Evolutionary conservation across 257 asterid species (phyloP).

Genomic region (Cynanchum wilfordii): DNA sequence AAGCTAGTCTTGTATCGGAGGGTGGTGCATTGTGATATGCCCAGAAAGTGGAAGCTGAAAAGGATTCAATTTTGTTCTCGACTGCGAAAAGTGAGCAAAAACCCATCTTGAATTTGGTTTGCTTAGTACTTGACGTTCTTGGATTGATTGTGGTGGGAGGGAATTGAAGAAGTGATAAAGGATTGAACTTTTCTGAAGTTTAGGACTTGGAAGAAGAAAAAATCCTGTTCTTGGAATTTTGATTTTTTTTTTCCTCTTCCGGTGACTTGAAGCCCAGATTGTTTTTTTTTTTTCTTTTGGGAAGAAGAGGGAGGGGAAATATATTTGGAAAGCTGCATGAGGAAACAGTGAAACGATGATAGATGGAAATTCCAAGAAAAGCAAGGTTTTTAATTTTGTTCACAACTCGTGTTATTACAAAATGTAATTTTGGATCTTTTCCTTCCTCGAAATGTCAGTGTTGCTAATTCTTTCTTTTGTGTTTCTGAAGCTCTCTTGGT

Average conservation of each 20-base stretch:
- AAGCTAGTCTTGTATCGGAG: slow-evolving; percentile 24
- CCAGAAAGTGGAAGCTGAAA: slow-evolving; percentile 15
- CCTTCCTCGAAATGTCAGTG: slow-evolving; percentile 1
- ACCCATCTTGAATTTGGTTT: slow-evolving; percentile 35
- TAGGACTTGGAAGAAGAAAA: slow-evolving; percentile 13
- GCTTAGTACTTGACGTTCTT: slow-evolving; percentile 11
- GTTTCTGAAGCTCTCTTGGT: slow-evolving; percentile 85
- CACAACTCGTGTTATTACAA: slow-evolving; percentile 13
- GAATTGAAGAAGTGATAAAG: slow-evolving; percentile 19
- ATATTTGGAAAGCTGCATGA: slow-evolving; percentile 49
- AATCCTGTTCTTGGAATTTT: slow-evolving; percentile 2
- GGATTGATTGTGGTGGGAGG: neutral
- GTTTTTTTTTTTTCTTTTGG: slow-evolving; percentile 24
- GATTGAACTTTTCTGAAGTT: slow-evolving; percentile 21
- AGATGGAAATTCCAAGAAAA: slow-evolving; percentile 74
- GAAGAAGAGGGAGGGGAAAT: slow-evolving; percentile 28
- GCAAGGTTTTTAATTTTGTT: slow-evolving; percentile 53
- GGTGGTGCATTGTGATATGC: slow-evolving; percentile 18
- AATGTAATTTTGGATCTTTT: slow-evolving; percentile 9
- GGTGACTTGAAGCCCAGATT: slow-evolving; percentile 20
- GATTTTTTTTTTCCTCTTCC: slow-evolving; percentile 5
- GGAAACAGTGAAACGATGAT: slow-evolving; percentile 70
- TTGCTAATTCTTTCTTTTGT: slow-evolving; percentile 37
- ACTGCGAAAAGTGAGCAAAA: slow-evolving; percentile 15
- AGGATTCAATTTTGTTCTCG: slow-evolving; percentile 19